Percentiles rank a stretch among this genome's conserved stretches.
These are phyloP conservation scores for Pythium grandisporangium DNA, from an alignment of 352 stramenopile genomes.

Conservation along the genomic window DNA sequence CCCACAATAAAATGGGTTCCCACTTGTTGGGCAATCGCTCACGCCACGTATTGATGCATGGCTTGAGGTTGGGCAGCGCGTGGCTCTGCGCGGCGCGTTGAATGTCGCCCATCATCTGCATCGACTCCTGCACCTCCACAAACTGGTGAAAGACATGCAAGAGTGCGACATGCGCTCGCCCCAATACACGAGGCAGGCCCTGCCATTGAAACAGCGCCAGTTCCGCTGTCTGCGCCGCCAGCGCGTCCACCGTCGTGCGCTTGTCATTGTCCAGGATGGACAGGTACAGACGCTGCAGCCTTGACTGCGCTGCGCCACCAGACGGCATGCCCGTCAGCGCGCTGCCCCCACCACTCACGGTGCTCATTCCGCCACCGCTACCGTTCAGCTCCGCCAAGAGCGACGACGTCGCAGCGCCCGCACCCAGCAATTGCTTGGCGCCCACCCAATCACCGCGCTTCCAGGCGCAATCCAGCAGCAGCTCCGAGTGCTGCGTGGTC, in stretches of 20 bases:
- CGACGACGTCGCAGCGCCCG: slow-evolving; percentile 16
- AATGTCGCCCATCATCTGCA: slow-evolving; percentile 88
- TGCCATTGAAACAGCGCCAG: slow-evolving; percentile 87
- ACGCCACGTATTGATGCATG: slow-evolving; percentile 89
- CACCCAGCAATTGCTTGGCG: slow-evolving; percentile 64
- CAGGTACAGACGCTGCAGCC: slow-evolving; percentile 83
- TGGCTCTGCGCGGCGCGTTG: slow-evolving; percentile 74
- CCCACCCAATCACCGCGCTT: slow-evolving; percentile 87
- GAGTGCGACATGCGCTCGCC: slow-evolving; percentile 66
- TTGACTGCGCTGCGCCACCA: slow-evolving; percentile 56
- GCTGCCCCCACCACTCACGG: not conserved
- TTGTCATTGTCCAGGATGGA: slow-evolving; percentile 83
- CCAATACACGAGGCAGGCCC: slow-evolving; percentile 71
- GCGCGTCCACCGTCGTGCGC: slow-evolving; percentile 45
- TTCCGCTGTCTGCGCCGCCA: slow-evolving; percentile 67
- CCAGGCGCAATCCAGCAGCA: slow-evolving; percentile 89
- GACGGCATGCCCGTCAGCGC: not conserved
- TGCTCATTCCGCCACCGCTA: slow-evolving; percentile 44
- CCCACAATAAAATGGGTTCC: slow-evolving; percentile 89
- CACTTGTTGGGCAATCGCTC: slow-evolving; percentile 91
- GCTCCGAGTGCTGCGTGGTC: slow-evolving; percentile 86
- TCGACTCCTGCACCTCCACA: slow-evolving; percentile 89
- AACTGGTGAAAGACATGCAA: slow-evolving; percentile 90
- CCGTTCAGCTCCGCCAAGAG: too few species aligned
- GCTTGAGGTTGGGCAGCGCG: slow-evolving; percentile 86